Evolutionary conservation across 768 basidiomycete species (phyloP).

Genomic region (Mycena belliarum): DNA sequence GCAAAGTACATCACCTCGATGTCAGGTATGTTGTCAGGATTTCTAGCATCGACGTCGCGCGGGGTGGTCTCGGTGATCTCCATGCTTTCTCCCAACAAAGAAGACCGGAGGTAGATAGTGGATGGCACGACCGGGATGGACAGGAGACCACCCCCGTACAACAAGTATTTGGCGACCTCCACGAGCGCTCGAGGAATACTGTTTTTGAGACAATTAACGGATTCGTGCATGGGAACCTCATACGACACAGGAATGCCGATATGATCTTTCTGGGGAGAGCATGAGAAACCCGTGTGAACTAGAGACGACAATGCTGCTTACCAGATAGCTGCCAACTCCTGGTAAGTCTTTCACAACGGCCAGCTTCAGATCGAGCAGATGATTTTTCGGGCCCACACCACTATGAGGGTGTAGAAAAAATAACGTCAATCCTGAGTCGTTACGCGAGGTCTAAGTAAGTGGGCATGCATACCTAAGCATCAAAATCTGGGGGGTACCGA

Average conservation of each 20-base stretch:
- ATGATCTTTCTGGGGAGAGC: slow-evolving; percentile 39
- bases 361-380: no score
- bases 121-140: slow-evolving; percentile 31
- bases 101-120: slow-evolving; percentile 32
- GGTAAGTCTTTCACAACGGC: no score
- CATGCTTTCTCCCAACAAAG: slow-evolving; percentile 24
- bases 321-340: no score
- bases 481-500: no score
- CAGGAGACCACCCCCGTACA: slow-evolving; percentile 36
- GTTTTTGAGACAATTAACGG: slow-evolving; percentile 28
- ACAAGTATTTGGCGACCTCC: slow-evolving; percentile 35
- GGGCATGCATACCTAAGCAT: no score
- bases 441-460: no score
- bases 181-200: slow-evolving; percentile 28
- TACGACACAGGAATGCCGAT: slow-evolving; percentile 35
- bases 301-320: no score
- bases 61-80: not conserved
- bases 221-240: slow-evolving; percentile 33
- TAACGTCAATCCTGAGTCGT: no score
- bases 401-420: no score
- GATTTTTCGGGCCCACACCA: no score
- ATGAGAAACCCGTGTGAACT: no score
- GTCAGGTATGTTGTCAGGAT: slow-evolving; percentile 34
- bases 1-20: slow-evolving; percentile 39
- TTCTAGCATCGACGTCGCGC: slow-evolving; percentile 5